A percentile compares a stretch with the other conserved stretches of the same genome.
Evolutionary conservation across 1,139 yeast genomes (phyloP).

Genomic region (Arxiozyma heterogenica): DNA sequence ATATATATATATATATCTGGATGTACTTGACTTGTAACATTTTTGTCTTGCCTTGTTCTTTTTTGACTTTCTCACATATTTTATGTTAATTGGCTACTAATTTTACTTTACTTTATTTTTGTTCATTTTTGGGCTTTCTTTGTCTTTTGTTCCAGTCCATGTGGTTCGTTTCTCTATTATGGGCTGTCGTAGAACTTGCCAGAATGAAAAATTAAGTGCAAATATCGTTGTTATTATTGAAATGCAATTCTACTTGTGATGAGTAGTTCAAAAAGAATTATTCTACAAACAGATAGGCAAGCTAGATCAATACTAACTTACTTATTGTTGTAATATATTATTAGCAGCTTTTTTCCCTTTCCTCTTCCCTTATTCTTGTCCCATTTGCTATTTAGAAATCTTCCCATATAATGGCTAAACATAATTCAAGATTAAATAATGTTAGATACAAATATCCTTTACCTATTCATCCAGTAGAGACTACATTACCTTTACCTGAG

Average conservation of each 20-base stretch:
- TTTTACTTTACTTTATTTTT: too few species aligned
- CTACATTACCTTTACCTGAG: constrained; percentile 33
- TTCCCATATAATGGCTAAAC: constrained; percentile 25
- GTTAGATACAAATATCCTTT: constrained; percentile 32
- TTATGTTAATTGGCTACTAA: too few species aligned
- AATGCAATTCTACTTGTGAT: neutral
- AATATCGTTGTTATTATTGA: neutral
- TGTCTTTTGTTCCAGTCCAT: neutral
- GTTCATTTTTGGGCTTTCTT: too few species aligned
- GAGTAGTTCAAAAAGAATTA: neutral
- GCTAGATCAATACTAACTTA: too few species aligned
- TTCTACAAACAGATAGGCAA: too few species aligned
- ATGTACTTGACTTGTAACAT: neutral
- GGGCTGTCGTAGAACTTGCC: neutral
- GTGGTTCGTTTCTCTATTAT: neutral
- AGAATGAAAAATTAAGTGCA: neutral
- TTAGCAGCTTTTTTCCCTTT: too few species aligned
- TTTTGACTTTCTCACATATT: neutral
- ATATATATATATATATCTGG: neutral
- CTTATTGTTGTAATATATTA: too few species aligned
- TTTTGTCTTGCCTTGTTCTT: neutral
- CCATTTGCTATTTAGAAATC: neutral
- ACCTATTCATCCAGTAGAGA: constrained; percentile 34
- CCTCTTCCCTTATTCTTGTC: neutral
- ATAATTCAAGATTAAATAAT: constrained; percentile 20